These are phyloP conservation scores for Lipomyces kockii DNA, from an alignment of 805 yeast genomes.

Conservation along the genomic window DNA sequence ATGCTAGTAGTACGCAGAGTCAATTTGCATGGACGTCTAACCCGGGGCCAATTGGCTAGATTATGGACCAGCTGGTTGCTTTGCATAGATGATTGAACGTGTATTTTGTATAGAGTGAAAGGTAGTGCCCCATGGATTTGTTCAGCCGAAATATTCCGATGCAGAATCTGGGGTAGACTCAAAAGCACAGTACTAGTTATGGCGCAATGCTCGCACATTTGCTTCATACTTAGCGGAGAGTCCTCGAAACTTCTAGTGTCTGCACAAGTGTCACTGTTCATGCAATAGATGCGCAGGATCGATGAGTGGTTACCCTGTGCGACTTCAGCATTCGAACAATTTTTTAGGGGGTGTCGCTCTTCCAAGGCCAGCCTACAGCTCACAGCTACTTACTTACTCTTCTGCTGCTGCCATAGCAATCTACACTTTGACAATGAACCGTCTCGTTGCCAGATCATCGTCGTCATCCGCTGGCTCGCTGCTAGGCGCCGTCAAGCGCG, in stretches of 20 bases:
- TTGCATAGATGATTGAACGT: no score
- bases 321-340: neutral
- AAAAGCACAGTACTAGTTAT: neutral
- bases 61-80: no score
- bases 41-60: no score
- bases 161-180: slow-evolving; percentile 1
- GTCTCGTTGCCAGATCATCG: slow-evolving; percentile 24
- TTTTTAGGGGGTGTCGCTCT: neutral
- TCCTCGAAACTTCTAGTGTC: slow-evolving; percentile 31
- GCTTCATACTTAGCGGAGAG: neutral
- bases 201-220: neutral
- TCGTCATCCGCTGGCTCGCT: slow-evolving; percentile 7
- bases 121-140: no score
- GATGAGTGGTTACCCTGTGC: slow-evolving; percentile 27
- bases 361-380: neutral
- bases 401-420: neutral
- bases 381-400: neutral
- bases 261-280: slow-evolving; percentile 9
- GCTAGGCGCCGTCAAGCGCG: slow-evolving; percentile 10
- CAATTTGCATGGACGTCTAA: no score
- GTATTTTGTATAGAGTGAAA: no score
- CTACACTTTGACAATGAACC: slow-evolving; percentile 24
- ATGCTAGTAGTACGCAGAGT: neutral
- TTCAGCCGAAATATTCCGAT: neutral
- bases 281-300: slow-evolving; percentile 14